Evolutionary conservation across 164 flowering plant species (phyloP).

Genomic region (Stephania cephalantha): DNA sequence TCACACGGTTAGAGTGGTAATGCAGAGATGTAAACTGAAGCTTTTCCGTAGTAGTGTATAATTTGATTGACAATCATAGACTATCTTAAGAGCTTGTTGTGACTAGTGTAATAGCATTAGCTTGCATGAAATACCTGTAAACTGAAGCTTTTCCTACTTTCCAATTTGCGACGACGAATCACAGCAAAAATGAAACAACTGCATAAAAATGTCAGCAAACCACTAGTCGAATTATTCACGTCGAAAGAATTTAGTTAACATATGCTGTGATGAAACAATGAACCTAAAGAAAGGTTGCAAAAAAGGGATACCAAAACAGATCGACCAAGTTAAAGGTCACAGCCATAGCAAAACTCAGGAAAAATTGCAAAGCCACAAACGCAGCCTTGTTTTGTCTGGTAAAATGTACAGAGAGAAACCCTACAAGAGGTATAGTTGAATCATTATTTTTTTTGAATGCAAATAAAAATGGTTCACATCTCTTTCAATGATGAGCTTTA

Average conservation of each 20-base stretch:
- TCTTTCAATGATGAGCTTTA: conserved; percentile 39
- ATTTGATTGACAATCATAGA: not conserved
- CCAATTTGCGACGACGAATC: not conserved
- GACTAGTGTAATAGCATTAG: not conserved
- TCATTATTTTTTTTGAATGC: conserved; percentile 7
- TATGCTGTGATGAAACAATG: not conserved
- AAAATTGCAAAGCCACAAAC: not conserved
- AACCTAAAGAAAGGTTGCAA: not conserved
- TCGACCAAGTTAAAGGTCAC: not conserved
- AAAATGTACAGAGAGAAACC: conserved; percentile 4
- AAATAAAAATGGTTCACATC: conserved; percentile 13
- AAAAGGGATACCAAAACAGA: not conserved
- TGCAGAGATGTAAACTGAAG: not conserved
- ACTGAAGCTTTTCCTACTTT: not conserved
- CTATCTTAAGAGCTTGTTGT: not conserved
- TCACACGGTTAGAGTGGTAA: not conserved
- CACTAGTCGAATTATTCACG: not conserved
- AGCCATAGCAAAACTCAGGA: not conserved
- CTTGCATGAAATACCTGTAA: not conserved
- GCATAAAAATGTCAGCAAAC: not conserved
- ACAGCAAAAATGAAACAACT: not conserved
- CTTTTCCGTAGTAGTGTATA: not conserved
- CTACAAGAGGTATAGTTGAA: conserved; percentile 5
- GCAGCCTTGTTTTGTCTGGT: conserved; percentile 4
- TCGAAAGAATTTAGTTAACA: not conserved